Evolutionary conservation across 306 rosid genomes (phyloP).

Genomic region (Vicia sativa): DNA sequence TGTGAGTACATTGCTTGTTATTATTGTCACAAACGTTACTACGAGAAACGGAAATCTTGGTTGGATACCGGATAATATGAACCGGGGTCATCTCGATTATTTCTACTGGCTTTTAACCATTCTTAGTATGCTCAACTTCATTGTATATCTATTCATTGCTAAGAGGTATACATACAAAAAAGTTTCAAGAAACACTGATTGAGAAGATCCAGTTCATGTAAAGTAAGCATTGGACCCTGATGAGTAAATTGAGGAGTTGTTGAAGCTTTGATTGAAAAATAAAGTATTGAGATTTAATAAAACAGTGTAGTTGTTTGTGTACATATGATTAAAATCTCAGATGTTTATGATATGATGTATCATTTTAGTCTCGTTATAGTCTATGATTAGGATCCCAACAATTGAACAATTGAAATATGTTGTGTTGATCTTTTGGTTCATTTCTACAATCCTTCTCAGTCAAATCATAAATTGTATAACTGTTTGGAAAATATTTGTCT

Average conservation of each 20-base stretch:
- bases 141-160: conserved; percentile 56
- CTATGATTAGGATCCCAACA: not conserved
- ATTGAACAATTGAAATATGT: not conserved
- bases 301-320: not conserved
- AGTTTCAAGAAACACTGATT: conserved; percentile 31
- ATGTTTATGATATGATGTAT: not conserved
- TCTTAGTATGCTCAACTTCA: conserved; percentile 63
- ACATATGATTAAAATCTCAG: not conserved
- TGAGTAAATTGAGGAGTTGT: too few species aligned
- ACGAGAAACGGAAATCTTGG: conserved; percentile 61
- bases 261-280: not conserved
- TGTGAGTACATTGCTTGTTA: conserved; percentile 66
- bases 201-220: too few species aligned
- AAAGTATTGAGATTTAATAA: not conserved
- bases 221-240: too few species aligned
- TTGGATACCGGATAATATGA: conserved; percentile 74
- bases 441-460: not conserved
- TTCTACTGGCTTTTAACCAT: conserved; percentile 65
- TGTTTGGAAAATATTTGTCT: too few species aligned
- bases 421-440: not conserved
- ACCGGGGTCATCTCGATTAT: conserved; percentile 77
- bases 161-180: conserved; percentile 65
- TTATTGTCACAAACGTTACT: conserved; percentile 55
- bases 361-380: not conserved
- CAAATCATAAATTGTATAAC: too few species aligned